phyloP scores from a whole-genome alignment of 768 basidiomycete species.

The Guyanaporus albipodus region DNA sequence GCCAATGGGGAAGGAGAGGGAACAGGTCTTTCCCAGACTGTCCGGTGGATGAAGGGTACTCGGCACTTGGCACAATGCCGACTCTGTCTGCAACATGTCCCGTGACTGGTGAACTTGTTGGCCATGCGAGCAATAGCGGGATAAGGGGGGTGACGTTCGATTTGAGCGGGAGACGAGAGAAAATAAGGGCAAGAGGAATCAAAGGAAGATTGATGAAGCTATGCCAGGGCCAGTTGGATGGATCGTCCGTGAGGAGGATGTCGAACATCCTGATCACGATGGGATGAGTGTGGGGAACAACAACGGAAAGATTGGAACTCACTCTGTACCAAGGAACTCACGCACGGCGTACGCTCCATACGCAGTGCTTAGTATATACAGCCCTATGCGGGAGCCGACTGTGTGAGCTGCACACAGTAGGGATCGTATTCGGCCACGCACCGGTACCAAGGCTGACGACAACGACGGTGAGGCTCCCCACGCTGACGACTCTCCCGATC shows the following conservation, averaged over 20 bases:
- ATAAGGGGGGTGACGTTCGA: slow-evolving; percentile 24
- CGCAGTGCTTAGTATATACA: slow-evolving; percentile 50
- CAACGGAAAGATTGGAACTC: slow-evolving; percentile 14
- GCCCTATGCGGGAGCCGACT: slow-evolving; percentile 29
- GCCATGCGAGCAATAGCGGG: slow-evolving; percentile 26
- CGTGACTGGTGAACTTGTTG: slow-evolving; percentile 26
- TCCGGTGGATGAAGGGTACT: neutral
- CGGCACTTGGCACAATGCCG: neutral
- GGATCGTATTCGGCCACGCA: slow-evolving; percentile 30
- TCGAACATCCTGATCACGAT: slow-evolving; percentile 51
- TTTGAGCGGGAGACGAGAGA: slow-evolving; percentile 49
- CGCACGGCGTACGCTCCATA: slow-evolving; percentile 73
- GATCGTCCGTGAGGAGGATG: slow-evolving; percentile 62
- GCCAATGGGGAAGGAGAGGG: slow-evolving; percentile 42
- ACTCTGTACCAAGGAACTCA: slow-evolving; percentile 70
- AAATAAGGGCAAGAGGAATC: slow-evolving; percentile 63
- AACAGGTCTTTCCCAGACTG: slow-evolving; percentile 16
- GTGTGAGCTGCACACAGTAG: neutral
- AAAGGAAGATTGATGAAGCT: slow-evolving; percentile 73
- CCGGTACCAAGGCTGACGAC: slow-evolving; percentile 59
- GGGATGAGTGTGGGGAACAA: neutral
- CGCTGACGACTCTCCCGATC: slow-evolving; percentile 49
- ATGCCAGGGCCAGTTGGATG: slow-evolving; percentile 69
- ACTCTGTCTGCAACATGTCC: slow-evolving; percentile 2
- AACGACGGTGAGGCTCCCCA: slow-evolving; percentile 46